Evolutionary conservation across 768 basidiomycete genomes (phyloP).

Genomic region (Leccinellum albellum): DNA sequence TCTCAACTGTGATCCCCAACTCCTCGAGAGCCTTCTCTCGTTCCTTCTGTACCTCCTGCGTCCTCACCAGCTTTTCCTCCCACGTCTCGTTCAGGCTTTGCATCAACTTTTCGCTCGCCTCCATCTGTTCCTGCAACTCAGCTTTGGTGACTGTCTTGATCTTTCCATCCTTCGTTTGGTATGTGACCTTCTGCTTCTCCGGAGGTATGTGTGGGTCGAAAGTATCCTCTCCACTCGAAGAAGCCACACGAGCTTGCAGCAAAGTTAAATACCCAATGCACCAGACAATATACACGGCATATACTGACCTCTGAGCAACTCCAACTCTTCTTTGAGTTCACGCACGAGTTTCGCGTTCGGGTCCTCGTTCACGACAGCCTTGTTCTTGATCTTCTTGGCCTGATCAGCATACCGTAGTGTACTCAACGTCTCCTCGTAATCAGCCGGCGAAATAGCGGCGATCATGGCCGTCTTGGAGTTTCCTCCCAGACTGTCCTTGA

Average conservation of each 20-base stretch:
- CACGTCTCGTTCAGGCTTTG: conserved; percentile 90
- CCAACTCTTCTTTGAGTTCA: conserved; percentile 97
- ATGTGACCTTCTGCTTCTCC: conserved; percentile 93
- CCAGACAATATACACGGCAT: background rate
- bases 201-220: conserved; percentile 90
- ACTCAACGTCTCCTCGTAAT: conserved; percentile 96
- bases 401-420: conserved; percentile 97
- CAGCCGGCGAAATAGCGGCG: conserved; percentile 96
- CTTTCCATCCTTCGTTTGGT: conserved; percentile 87
- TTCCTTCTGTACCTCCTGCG: conserved; percentile 93
- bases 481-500: conserved; percentile 96
- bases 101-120: conserved; percentile 93
- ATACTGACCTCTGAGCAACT: conserved; percentile 74
- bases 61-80: conserved; percentile 90
- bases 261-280: conserved; percentile 6
- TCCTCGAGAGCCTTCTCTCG: conserved; percentile 97
- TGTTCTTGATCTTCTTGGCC: conserved; percentile 99
- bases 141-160: conserved; percentile 96
- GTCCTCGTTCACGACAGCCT: conserved; percentile 98
- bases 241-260: conserved; percentile 67
- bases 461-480: conserved; percentile 99
- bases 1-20: conserved; percentile 96
- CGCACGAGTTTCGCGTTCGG: conserved; percentile 98
- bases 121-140: conserved; percentile 95
- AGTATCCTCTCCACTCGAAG: conserved; percentile 62